Base-by-base conservation (phyloP, 2,329 filamentous ascomycete genomes). In the Diaporthe amygdali region DNA sequence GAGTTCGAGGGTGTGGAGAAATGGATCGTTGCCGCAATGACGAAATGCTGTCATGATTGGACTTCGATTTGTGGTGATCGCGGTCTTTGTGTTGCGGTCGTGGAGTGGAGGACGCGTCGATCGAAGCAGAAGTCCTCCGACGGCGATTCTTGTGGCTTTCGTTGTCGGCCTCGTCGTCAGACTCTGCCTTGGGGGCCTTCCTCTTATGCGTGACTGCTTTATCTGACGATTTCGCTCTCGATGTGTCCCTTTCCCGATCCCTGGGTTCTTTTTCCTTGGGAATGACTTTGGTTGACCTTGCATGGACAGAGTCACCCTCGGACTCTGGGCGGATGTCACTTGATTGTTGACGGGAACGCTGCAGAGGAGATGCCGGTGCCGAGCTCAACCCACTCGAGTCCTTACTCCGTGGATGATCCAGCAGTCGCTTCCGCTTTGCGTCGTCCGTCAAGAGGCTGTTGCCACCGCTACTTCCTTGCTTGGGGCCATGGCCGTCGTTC, bases 341-440 rank as follows among this genome's bases (percentile, higher is more conserved):
- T 30, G 81, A 79, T 41, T 79, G 81, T 68, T 81, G 84, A 46
- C 82, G 83, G 72, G 78, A 81, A 69, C 83, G 80, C 56, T 82
- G 80, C 61, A 84, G 83, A 56, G 89, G 88, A 30, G 89, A 91
- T 20, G 86, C 84, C 49, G 88, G 89, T 56, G 87, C 87, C 69
- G 89, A 91, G 79, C 87, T 90, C 74, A 89, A 81, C 37, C 87
- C 88, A 76, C 86, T 89, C 2, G 88, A 89, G 51, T 89, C 87
- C 77, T 89, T 88, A 67, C 73, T 80, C 67, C 83, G 82, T 69
- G 81, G 79, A 70, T 80, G 79, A 61, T 84, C 83, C 64, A 79
- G 74, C 73, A 75, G 79, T 77, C 87, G 85, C 80, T 89, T 91
- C 79, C 86, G 89, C 78, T 86, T 90, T 70, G 77, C 78, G 69